phyloP scores from a whole-genome alignment of 1,284 basidiomycete genomes.

The Pterula multifida region DNA sequence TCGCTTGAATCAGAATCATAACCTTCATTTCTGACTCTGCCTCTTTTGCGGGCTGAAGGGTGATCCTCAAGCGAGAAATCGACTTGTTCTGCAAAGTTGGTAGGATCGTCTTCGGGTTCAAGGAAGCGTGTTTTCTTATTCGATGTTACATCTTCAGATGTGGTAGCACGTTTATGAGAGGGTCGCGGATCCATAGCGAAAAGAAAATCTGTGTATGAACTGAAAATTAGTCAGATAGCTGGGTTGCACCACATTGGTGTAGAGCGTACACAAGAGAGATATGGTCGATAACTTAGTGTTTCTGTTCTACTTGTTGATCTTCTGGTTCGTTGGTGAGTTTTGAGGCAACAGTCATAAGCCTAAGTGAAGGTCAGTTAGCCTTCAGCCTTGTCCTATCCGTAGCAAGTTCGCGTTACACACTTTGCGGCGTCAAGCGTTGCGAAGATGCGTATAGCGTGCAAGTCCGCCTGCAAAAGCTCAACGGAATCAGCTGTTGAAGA shows the following conservation, averaged over 20 bases:
- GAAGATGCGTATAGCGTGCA: slow-evolving; percentile 61
- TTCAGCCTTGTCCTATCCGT: too few relatives aligned
- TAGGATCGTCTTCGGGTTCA: slow-evolving; percentile 63
- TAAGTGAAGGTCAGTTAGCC: slow-evolving; percentile 8
- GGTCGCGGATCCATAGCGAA: neutral
- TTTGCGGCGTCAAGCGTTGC: slow-evolving; percentile 63
- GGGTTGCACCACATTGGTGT: neutral
- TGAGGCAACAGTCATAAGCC: slow-evolving; percentile 2
- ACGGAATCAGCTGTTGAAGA: slow-evolving; percentile 58
- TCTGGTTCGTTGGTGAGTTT: slow-evolving; percentile 1
- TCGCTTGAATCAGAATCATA: slow-evolving; percentile 93
- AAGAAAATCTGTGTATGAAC: neutral
- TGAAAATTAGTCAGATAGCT: neutral
- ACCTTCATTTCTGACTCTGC: slow-evolving; percentile 72
- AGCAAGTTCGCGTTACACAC: slow-evolving; percentile 25
- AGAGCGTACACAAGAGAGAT: neutral
- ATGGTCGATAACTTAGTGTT: neutral
- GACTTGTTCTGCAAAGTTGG: slow-evolving; percentile 63
- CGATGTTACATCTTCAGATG: slow-evolving; percentile 12
- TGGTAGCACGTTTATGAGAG: neutral
- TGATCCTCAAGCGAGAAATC: slow-evolving; percentile 60
- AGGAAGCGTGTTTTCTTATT: slow-evolving; percentile 74
- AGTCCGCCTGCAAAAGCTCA: slow-evolving; percentile 55
- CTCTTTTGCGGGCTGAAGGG: slow-evolving; percentile 36
- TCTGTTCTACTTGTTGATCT: neutral